Base-by-base conservation (phyloP, 495 filamentous ascomycete genomes). In the Terfezia boudieri region DNA sequence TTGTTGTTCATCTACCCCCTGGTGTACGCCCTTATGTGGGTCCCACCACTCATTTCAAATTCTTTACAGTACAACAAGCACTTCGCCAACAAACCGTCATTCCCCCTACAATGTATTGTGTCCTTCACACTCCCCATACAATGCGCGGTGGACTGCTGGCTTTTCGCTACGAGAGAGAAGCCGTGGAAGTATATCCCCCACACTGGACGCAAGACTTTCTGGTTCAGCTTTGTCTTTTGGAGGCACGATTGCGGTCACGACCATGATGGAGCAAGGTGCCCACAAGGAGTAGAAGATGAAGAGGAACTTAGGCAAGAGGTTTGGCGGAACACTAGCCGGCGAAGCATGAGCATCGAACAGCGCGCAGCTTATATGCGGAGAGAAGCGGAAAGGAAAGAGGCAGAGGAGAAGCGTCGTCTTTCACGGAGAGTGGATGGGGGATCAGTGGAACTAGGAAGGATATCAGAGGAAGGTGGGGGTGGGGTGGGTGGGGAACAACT, bases 1-100 rank as follows among this genome's bases (percentile, higher is more conserved):
- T 70, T 80, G 35, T 67, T 86, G 3, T 82, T 86, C 61, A 75
- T 80, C 50, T 86, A 87, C 65, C 83, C 83, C 8, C 60, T 77
- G 12, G 69, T 79, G 51, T 86, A 86, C 68, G 70, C 80, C n/a
- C 59, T 77, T 26, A 74, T 82, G 66, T 87, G 83, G 83, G 63
- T 81, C 37, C 65, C 78, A n/a, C 81, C 83, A 11, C 83, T 86
- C 61, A 66, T 80, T 12, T 70, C 68, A 23, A 76, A 85, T 64
- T 69, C 74, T 53, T 59, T 78, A 38, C 70, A 73, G 41, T 83
- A 79, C 66, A 69, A 73, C 52, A 72, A 81, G 59, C 59, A 66
- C 52, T 75, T 69, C 50, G 69, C 68, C 14, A 57, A 62, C 20
- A 57, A 76, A 55, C 72, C 75, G 10, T 72, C 74, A 5, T 74